Evolutionary conservation across 1,284 basidiomycete species (phyloP).

Genomic region (Boletus albobrunnescens): DNA sequence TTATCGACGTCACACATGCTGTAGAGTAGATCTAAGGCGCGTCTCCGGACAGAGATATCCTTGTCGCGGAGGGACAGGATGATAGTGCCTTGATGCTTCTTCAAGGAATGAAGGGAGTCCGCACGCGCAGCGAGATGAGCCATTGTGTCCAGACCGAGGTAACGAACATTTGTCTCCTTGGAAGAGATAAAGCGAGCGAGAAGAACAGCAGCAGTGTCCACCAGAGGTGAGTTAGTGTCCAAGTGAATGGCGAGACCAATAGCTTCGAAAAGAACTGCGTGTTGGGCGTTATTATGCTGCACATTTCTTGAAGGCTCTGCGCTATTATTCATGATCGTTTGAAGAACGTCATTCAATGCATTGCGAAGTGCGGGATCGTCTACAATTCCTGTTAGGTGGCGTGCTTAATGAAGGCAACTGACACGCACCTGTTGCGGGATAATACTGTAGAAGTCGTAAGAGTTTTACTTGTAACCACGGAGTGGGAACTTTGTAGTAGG

Average conservation of each 20-base stretch:
- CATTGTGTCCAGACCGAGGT: slow-evolving; percentile 97
- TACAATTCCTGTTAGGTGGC: slow-evolving; percentile 30
- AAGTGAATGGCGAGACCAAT: slow-evolving; percentile 97
- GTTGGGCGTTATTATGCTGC: slow-evolving; percentile 98
- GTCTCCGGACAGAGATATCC: slow-evolving; percentile 93
- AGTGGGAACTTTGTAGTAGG: slow-evolving; percentile 96
- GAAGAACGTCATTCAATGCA: slow-evolving; percentile 81
- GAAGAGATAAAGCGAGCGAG: slow-evolving; percentile 95
- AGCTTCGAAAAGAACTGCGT: slow-evolving; percentile 97
- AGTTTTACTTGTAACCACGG: slow-evolving; percentile 99
- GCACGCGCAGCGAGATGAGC: slow-evolving; percentile 94
- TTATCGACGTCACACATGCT: slow-evolving; percentile 99
- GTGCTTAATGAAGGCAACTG: neutral
- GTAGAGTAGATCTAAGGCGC: slow-evolving; percentile 93
- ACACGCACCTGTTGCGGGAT: slow-evolving; percentile 80
- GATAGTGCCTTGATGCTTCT: slow-evolving; percentile 94
- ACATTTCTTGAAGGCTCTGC: slow-evolving; percentile 92
- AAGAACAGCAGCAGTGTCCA: slow-evolving; percentile 85
- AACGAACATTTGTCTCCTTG: slow-evolving; percentile 97
- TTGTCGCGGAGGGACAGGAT: slow-evolving; percentile 93
- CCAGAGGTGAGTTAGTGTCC: slow-evolving; percentile 87
- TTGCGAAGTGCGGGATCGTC: slow-evolving; percentile 80
- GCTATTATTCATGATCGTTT: slow-evolving; percentile 89
- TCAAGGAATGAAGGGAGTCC: slow-evolving; percentile 87
- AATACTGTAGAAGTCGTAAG: slow-evolving; percentile 90